Evolutionary conservation across 495 filamentous ascomycete species (phyloP).

Genomic region (Aspergillus incahuasiensis): DNA sequence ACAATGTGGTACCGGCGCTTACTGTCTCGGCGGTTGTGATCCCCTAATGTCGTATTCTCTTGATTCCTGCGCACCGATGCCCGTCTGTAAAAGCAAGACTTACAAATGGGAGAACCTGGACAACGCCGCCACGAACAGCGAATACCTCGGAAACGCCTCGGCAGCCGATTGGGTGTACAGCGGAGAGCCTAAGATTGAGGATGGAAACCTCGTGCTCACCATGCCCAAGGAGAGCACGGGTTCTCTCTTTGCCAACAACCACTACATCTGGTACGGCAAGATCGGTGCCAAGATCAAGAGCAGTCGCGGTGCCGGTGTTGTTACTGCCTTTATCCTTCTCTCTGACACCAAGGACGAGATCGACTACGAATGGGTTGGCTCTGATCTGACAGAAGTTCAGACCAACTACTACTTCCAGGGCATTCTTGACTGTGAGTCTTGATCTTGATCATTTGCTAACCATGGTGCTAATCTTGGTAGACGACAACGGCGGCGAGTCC

Average conservation of each 20-base stretch:
- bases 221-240: slow-evolving; percentile 79
- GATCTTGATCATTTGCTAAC: neutral
- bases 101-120: slow-evolving; percentile 66
- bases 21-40: slow-evolving; percentile 95
- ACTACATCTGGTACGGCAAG: slow-evolving; percentile 97
- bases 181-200: slow-evolving; percentile 62
- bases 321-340: slow-evolving; percentile 92
- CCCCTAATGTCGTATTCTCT: slow-evolving; percentile 72
- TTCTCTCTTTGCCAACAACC: slow-evolving; percentile 81
- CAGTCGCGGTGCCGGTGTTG: slow-evolving; percentile 77
- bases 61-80: slow-evolving; percentile 81
- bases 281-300: slow-evolving; percentile 84
- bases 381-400: slow-evolving; percentile 70
- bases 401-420: slow-evolving; percentile 98
- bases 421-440: slow-evolving; percentile 76
- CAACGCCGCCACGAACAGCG: slow-evolving; percentile 59
- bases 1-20: slow-evolving; percentile 88
- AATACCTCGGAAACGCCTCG: slow-evolving; percentile 80
- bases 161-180: slow-evolving; percentile 83
- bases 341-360: slow-evolving; percentile 97
- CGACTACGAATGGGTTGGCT: slow-evolving; percentile 91
- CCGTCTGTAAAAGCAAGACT: slow-evolving; percentile 68
- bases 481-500: slow-evolving; percentile 67
- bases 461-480: slow-evolving; percentile 37
- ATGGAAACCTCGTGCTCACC: slow-evolving; percentile 67